Percentiles rank a stretch among this genome's conserved stretches.
Conservation (phyloP, 1,139 yeast genomes). For the Pichia sp. region DNA sequence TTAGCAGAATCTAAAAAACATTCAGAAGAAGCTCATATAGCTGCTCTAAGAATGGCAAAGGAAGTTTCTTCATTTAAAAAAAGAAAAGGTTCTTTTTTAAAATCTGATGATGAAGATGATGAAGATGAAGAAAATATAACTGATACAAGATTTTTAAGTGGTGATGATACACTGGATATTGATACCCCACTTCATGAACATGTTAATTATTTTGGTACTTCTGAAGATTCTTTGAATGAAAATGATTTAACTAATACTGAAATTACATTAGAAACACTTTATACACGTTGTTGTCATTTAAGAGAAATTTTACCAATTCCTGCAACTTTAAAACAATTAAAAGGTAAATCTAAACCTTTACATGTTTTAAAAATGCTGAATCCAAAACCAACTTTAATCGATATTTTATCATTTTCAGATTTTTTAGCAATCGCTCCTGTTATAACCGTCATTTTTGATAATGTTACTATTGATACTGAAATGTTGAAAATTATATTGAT, state of each 20-base stretch:
- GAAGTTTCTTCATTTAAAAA: slow-evolving; percentile 49
- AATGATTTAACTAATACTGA: slow-evolving; percentile 19
- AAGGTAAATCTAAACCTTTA: slow-evolving; percentile 67
- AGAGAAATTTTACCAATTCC: slow-evolving; percentile 90
- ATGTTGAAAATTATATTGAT: slow-evolving; percentile 69
- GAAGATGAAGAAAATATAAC: slow-evolving; percentile 26
- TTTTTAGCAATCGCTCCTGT: slow-evolving; percentile 82
- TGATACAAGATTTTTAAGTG: slow-evolving; percentile 3
- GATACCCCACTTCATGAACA: slow-evolving; percentile 66
- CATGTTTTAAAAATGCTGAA: slow-evolving; percentile 74
- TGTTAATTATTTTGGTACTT: slow-evolving; percentile 48
- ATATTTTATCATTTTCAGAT: slow-evolving; percentile 81
- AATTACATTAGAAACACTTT: slow-evolving; percentile 56
- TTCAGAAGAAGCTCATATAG: slow-evolving; percentile 66
- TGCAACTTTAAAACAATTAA: slow-evolving; percentile 72
- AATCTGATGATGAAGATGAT: slow-evolving; percentile 26
- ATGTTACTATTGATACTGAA: slow-evolving; percentile 70
- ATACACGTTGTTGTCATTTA: slow-evolving; percentile 83
- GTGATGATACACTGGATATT: slow-evolving; percentile 33
- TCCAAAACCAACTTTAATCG: slow-evolving; percentile 88
- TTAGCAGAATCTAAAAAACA: slow-evolving; percentile 60
- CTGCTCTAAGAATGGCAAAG: slow-evolving; percentile 61
- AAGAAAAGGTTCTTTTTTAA: slow-evolving; percentile 23
- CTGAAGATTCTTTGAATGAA: slow-evolving; percentile 4
- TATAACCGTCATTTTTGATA: slow-evolving; percentile 72